Percentiles rank a stretch among this genome's conserved stretches.
Evolutionary conservation across 129 eudicot genomes (phyloP).

Genomic region (Gnaphalium uliginosum): DNA sequence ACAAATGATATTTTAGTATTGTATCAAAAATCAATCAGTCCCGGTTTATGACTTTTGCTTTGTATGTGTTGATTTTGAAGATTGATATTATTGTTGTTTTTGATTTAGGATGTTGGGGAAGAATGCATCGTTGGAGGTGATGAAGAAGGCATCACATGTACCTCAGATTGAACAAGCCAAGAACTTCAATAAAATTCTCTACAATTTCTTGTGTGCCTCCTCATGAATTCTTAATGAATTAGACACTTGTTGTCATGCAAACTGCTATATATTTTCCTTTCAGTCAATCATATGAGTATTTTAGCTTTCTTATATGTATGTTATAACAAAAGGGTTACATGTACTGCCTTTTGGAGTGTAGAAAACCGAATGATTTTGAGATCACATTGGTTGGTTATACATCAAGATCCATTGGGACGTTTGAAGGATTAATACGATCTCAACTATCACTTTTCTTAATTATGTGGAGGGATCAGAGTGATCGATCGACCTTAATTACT

Average conservation of each 20-base stretch:
- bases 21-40: too few species aligned
- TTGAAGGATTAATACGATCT: too few species aligned
- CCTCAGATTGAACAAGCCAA: slow-evolving; percentile 61
- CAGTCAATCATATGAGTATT: slow-evolving; percentile 21
- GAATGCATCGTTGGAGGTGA: slow-evolving; percentile 62
- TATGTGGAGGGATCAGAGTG: slow-evolving; percentile 53
- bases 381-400: background rate
- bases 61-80: background rate
- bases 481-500: background rate
- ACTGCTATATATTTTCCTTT: background rate
- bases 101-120: slow-evolving; percentile 52
- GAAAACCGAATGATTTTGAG: background rate
- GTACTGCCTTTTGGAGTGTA: too few species aligned
- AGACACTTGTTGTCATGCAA: background rate
- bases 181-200: slow-evolving; percentile 53
- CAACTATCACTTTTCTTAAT: too few species aligned
- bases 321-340: too few species aligned
- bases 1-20: too few species aligned
- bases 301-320: background rate
- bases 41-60: too few species aligned
- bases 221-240: background rate
- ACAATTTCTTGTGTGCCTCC: slow-evolving; percentile 42
- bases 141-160: slow-evolving; percentile 52
- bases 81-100: slow-evolving; percentile 4
- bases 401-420: too few species aligned